A percentile compares a stretch with the other conserved stretches of the same genome.
phyloP scores from a whole-genome alignment of 306 rosid genomes.

The Vicia faba region DNA sequence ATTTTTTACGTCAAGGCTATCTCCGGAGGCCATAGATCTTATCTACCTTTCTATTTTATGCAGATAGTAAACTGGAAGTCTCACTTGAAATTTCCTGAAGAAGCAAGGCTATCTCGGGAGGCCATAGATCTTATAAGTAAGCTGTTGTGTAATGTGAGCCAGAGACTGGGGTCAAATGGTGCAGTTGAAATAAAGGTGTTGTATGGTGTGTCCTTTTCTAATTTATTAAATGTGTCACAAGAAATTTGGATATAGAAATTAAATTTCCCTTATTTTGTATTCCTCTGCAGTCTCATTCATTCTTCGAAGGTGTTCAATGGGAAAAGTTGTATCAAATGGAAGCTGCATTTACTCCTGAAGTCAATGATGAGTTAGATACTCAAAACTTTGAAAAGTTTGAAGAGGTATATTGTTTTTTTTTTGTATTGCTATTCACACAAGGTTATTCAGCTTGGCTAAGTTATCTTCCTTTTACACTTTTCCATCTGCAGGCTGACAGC shows the following conservation, averaged over 20 bases:
- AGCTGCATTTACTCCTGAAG: conserved; percentile 96
- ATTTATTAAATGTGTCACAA: conserved; percentile 44
- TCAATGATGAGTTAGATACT: conserved; percentile 91
- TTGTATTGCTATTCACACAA: conserved; percentile 18
- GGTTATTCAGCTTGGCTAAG: conserved; percentile 25
- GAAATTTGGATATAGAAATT: conserved; percentile 38
- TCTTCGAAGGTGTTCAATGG: conserved; percentile 75
- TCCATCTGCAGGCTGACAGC: conserved; percentile 57
- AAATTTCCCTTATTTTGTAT: conserved; percentile 35
- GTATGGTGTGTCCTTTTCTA: conserved; percentile 74
- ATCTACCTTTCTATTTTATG: conserved; percentile 27
- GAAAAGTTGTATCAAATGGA: conserved; percentile 84
- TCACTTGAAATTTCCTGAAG: conserved; percentile 94
- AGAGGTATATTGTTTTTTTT: conserved; percentile 63
- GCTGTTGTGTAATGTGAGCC: conserved; percentile 76
- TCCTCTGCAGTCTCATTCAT: conserved; percentile 66
- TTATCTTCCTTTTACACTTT: conserved; percentile 15
- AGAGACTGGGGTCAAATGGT: conserved; percentile 85
- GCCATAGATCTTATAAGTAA: conserved; percentile 78
- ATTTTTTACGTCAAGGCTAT: too few relatives aligned
- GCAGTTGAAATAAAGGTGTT: conserved; percentile 93
- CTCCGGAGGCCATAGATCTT: too few relatives aligned
- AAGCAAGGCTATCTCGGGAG: conserved; percentile 69
- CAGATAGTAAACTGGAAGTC: conserved; percentile 97
- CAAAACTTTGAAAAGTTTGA: conserved; percentile 98